Conservation (phyloP, 768 basidiomycete genomes). For the Suillus ampliporus region DNA sequence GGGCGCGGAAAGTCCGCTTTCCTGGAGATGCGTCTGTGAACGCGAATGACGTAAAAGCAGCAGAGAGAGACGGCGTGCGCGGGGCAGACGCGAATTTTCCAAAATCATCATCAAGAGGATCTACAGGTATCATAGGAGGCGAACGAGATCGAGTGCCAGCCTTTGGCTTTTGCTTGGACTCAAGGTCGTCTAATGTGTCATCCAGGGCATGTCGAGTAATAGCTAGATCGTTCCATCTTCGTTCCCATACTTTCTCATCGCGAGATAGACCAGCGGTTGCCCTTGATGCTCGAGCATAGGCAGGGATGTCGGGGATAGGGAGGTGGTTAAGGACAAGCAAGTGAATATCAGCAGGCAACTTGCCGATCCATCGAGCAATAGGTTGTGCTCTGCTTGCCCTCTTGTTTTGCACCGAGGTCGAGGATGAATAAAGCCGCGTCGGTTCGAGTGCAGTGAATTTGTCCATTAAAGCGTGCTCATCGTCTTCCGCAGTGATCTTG, state of each 20-base stretch:
- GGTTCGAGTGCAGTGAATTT: constrained; percentile 89
- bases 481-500: neutral
- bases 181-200: constrained; percentile 63
- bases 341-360: constrained; percentile 80
- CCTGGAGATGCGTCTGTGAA: constrained; percentile 23
- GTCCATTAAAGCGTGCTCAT: constrained; percentile 58
- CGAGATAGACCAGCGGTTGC: constrained; percentile 64
- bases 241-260: constrained; percentile 84
- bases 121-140: constrained; percentile 65
- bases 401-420: constrained; percentile 27
- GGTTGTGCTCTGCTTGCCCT: constrained; percentile 17
- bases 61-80: constrained; percentile 21
- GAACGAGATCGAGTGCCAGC: constrained; percentile 48
- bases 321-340: constrained; percentile 73
- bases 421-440: constrained; percentile 53
- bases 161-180: constrained; percentile 42
- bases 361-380: constrained; percentile 62
- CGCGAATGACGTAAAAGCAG: constrained; percentile 22
- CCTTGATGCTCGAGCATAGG: constrained; percentile 71
- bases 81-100: constrained; percentile 76
- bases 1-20: constrained; percentile 49
- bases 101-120: constrained; percentile 61
- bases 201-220: constrained; percentile 51
- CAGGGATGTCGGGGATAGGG: constrained; percentile 80
- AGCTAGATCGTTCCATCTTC: constrained; percentile 67